Base-by-base conservation (phyloP, 2,329 filamentous ascomycete genomes). In the Trichoderma breve region DNA sequence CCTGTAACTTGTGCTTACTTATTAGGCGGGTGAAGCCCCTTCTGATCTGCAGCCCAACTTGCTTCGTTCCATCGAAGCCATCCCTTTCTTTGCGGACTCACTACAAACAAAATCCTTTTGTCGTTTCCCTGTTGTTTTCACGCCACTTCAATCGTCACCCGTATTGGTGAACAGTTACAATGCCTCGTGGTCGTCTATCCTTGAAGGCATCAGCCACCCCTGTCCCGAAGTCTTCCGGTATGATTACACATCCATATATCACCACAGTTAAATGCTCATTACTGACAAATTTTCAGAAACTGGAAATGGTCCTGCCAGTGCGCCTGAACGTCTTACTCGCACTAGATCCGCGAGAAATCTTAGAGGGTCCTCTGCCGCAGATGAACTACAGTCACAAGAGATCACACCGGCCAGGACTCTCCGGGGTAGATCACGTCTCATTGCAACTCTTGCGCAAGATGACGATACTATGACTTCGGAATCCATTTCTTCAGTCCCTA, bases 401-500 rank as follows among this genome's bases (percentile, higher is more conserved):
- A 60, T 9, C 6, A 34, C 57, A 8, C 28, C 32, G 30, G 11
- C 30, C 12, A 60, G 57, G 30, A 14, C 28, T 39, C 74, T 74
- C 15, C 73, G 79, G 73, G 78, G 76, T 3, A 76, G 79, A 32
- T 76, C 78, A 9, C 75, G 71, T n/a, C 75, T 71, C 30, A 21
- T 34, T 32, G 70, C 73, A 26, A 73, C 74, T 6, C 51, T 75
- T 18, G 58, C 73, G 5, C 67, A 74, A 60, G 77, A 76, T 64
- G 70, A 58, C 11, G 60, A 58, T 21, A 32, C 36, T 21, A 6
- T 60, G 6, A 73, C 74, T 28, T 80, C 76, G 60, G 78, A 78
- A 43, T 79, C 81, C 7, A 75, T 76, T 7, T 83, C 80, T 18
- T 81, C 81, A 5, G 76, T 74, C 0, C 77, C 76, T 53, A 81